Conservation (phyloP, 306 rosid genomes). For the Erythrophleum fordii region DNA sequence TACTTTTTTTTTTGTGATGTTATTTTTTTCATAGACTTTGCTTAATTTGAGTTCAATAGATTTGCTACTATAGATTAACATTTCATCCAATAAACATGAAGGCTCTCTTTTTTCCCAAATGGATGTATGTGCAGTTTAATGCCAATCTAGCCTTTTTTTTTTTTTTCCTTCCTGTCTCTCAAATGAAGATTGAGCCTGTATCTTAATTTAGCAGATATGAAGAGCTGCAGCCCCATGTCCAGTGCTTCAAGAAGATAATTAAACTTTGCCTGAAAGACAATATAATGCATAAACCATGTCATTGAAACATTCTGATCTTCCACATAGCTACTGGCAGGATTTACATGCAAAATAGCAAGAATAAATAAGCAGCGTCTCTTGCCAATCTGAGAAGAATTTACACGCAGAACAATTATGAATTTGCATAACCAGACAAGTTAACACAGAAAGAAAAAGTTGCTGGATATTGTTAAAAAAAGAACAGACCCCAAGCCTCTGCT, state of each 20-base stretch:
- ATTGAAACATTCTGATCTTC: constrained; percentile 22
- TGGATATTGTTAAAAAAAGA: constrained; percentile 34
- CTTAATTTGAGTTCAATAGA: no score
- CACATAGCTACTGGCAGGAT: no score
- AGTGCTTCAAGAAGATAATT: constrained; percentile 95
- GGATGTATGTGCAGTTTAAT: neutral
- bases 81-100: neutral
- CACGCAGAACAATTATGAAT: no score
- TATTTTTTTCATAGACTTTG: no score
- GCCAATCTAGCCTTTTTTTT: neutral
- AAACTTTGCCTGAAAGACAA: constrained; percentile 77
- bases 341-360: neutral
- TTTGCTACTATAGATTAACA: neutral
- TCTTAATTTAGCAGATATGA: neutral
- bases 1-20: no score
- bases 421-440: no score
- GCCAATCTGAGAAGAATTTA: no score
- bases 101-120: neutral
- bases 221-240: constrained; percentile 80
- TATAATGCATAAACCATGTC: constrained; percentile 26
- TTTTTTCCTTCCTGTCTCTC: constrained; percentile 3
- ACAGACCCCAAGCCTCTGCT: constrained; percentile 91
- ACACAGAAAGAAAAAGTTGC: neutral
- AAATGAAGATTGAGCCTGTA: neutral
- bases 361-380: neutral